Evolutionary conservation across 2,329 filamentous ascomycete genomes (phyloP).

Genomic region (Podosphaera leucotricha): DNA sequence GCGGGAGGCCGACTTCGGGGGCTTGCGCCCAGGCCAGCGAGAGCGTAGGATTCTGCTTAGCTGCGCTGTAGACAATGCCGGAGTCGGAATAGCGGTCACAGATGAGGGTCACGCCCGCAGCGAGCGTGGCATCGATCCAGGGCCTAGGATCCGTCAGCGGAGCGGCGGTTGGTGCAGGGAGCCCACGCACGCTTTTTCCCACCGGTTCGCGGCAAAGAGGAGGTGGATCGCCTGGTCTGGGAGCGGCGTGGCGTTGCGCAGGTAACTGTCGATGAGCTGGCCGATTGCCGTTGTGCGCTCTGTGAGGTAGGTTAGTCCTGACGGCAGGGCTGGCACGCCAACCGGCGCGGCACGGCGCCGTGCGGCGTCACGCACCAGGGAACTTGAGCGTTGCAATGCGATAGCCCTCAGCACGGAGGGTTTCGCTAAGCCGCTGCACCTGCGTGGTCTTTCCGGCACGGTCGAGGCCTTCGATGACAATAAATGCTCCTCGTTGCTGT

Average conservation of each 20-base stretch:
- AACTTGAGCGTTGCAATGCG: conserved; percentile 37
- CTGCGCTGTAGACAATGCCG: conserved; percentile 77
- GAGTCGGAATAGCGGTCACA: conserved; percentile 92
- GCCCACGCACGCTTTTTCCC: conserved; percentile 25
- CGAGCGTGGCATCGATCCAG: conserved; percentile 29
- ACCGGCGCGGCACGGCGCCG: neutral
- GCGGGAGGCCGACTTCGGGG: conserved; percentile 66
- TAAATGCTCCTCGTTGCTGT: conserved; percentile 29
- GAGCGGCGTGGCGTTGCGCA: conserved; percentile 32
- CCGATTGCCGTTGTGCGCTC: conserved; percentile 46
- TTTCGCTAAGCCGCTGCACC: conserved; percentile 31
- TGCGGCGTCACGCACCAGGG: conserved; percentile 26
- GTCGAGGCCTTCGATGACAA: conserved; percentile 51
- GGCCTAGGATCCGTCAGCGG: conserved; percentile 17
- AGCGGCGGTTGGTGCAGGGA: no score
- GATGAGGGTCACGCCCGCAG: conserved; percentile 48
- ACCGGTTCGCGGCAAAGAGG: conserved; percentile 49
- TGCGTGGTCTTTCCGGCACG: conserved; percentile 52
- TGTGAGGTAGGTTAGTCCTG: conserved; percentile 14
- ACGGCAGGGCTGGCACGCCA: no score
- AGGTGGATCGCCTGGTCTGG: conserved; percentile 51
- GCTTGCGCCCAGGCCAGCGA: conserved; percentile 57
- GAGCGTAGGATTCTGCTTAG: conserved; percentile 52
- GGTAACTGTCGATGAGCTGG: conserved; percentile 42
- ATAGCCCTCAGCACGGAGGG: conserved; percentile 25